Base-by-base conservation (phyloP, 2,329 filamentous ascomycete species). In the Calonectria hongkongensis region DNA sequence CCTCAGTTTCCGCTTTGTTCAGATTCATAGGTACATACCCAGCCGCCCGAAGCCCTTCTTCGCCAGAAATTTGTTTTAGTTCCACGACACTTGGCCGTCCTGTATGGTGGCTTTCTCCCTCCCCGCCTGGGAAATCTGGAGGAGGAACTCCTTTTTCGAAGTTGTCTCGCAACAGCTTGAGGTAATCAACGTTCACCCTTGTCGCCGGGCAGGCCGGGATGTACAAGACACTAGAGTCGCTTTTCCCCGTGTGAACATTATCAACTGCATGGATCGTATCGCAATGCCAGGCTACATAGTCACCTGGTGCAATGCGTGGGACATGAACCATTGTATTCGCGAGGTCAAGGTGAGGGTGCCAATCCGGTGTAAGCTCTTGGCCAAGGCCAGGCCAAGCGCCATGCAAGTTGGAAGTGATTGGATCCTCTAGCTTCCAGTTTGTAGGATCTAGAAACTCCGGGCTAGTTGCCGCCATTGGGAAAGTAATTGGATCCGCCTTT, bases 161-260 rank as follows among this genome's bases (percentile, higher is more conserved):
- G 0, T 91, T 89, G 16, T 91, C 87, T n/a, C 93, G 89, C 84
- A 98, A 95, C 13, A 90, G 88, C 1, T 85, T 88, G 1, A 96
- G 86, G 80, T 95, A 97, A 25, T 89, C 84, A 0, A 93, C 92
- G 78, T 97, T 98, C 39, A 87, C 85, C 65, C 93, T 90, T 0
- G 95, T 98, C 30, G 95, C 88, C 0, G 96, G 95, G 68, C 94
- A 97, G 0, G 94, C 92, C 0, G 96, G 95, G 68, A 98, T 98
- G 79, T 98, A 98, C 71, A 98, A 80, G 0, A 98, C 96, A 76
- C 93, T 95, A 0, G 94, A 95, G 82, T 98, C 96, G 0, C 86
- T 83, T 1, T 84, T 87, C 1, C 96, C 96, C 1, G 83, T 84
- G 81, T 98, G 96, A 1, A 92, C 87, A 76, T 91, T 92, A 84